Evolutionary conservation across 208 protist species (phyloP), one percentile per base, ranked within the genome.

Genomic region (Wallacemonas sp.): DNA sequence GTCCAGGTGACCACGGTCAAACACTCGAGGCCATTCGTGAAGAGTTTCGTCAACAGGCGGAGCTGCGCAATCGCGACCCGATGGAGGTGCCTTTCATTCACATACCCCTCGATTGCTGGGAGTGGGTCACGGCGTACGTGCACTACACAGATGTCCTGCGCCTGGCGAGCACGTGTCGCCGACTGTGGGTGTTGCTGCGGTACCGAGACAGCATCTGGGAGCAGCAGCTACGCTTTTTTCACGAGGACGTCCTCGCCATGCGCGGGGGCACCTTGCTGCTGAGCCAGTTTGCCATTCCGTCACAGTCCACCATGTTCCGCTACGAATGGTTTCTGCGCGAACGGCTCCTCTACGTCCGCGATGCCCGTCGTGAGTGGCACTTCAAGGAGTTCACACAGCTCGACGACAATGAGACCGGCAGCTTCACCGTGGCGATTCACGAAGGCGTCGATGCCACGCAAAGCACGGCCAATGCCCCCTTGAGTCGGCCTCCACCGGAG

Each of bases 311-410:
- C 24, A 72, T 62, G 60, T 58, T 56, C 44, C 68, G 66, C 24
- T 88, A 90, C 65, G 82, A 94, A 54, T 72, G 70, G 39, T 88
- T 94, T 55, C 77, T 77, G 36, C 63, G 76, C 19, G 82, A 90
- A 71, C 71, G 66, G 0, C 83, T 71, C n/a, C 31, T 91, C 17
- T 91, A 94, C 70, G 78, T 70, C 38, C 65, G 89, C n/a, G 88
- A 91, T 66, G 59, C 80, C 17, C 72, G 70, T n/a, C 77, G 88
- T 1, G 80, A 87, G 58, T 91, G 82, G 84, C 68, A 88, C 45
- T 86, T 91, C 63, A 78, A 76, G 34, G 88, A 91, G 31, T 27
- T 77, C 39, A 68, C 75, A 11, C 60, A 66, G 14, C 55, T 88
- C 9, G 66, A 79, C 24, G 79, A 86, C 55, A 63, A 47, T 36